phyloP scores from a whole-genome alignment of 208 protist genomes.

The Acanthamoeba royreba region DNA sequence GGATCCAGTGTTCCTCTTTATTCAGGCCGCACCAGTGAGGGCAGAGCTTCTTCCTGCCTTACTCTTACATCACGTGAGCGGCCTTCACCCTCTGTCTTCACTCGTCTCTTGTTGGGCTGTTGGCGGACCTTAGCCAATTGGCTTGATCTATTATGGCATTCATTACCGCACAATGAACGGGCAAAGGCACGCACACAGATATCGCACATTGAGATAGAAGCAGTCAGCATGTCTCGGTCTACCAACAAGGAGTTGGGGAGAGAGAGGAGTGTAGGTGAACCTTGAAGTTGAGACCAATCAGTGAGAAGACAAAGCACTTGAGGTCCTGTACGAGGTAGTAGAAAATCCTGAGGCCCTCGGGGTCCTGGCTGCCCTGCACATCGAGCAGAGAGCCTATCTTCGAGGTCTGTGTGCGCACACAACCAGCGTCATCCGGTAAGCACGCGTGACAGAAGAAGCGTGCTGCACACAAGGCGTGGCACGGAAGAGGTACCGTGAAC shows the following conservation, averaged over 20 bases:
- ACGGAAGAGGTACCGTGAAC: constrained; percentile 77
- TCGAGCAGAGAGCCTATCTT: constrained; percentile 89
- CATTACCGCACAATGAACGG: background rate
- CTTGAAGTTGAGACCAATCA: constrained; percentile 92
- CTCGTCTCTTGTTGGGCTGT: background rate
- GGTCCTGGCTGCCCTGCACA: constrained; percentile 85
- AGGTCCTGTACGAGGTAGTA: constrained; percentile 93
- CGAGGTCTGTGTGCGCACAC: constrained; percentile 72
- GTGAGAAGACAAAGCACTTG: constrained; percentile 89
- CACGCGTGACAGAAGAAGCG: background rate
- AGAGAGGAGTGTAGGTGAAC: constrained; percentile 31
- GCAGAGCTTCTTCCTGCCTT: too few species aligned
- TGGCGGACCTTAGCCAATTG: background rate
- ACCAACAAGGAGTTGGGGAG: background rate
- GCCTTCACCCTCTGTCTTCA: too few species aligned
- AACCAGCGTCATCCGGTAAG: background rate
- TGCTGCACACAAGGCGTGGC: background rate
- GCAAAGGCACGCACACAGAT: background rate
- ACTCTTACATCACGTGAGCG: too few species aligned
- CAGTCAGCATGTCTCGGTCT: too few species aligned
- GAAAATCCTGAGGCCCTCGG: constrained; percentile 89
- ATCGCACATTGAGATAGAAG: background rate
- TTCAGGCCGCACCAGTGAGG: too few species aligned
- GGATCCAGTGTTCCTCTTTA: too few species aligned
- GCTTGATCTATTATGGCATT: background rate